Evolutionary conservation across 805 yeast genomes (phyloP), one percentile per base, ranked within the genome.

Genomic region (Saccharomyces eubayanus): DNA sequence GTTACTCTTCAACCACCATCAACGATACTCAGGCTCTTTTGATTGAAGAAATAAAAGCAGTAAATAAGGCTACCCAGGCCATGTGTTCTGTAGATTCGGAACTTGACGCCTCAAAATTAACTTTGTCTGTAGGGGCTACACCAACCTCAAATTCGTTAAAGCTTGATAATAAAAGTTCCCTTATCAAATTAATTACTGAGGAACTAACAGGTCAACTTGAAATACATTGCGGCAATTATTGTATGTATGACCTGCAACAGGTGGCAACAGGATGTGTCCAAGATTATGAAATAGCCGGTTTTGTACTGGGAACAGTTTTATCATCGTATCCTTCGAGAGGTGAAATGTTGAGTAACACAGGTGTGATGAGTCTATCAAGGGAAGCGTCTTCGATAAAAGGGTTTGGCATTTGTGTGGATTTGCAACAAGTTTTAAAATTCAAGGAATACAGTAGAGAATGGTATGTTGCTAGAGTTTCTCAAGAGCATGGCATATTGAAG

Each of bases 181-280:
- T 55, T 12, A 43, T 31, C 21, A 50, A 51, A 24, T 51, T 50
- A 21, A 47, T 62, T 12, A 53, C 50, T 16, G 63, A 63, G 2
- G 56, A 62, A 5, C 54, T 74, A 16, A 56, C 59, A 20, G 84
- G 83, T 4, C 62, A 64, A 0, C 68, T 87, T 43, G 94, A 87
- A 63, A 64, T 87, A 16, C 95, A 87, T 65, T 91, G 92, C n/a
- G 95, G 95, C 11, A 86, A 87, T 64, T 87, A 84, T 62, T 77
- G 84, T 2, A 77, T 83, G 62, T 81, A 86, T 62, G 95, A 87
- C 64, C 69, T 85, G 52, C 95, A 87, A 64, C 94, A 87, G 65
- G 75, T 82, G n/a, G 78, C 87, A 11, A 87, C 94, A 0, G 80
- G 80, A 0, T 80, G 85, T 58, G 74, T 84, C 12, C 61, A 69